Conservation (phyloP, 495 filamentous ascomycete genomes). For the Hypomontagnella submonticulosa region DNA sequence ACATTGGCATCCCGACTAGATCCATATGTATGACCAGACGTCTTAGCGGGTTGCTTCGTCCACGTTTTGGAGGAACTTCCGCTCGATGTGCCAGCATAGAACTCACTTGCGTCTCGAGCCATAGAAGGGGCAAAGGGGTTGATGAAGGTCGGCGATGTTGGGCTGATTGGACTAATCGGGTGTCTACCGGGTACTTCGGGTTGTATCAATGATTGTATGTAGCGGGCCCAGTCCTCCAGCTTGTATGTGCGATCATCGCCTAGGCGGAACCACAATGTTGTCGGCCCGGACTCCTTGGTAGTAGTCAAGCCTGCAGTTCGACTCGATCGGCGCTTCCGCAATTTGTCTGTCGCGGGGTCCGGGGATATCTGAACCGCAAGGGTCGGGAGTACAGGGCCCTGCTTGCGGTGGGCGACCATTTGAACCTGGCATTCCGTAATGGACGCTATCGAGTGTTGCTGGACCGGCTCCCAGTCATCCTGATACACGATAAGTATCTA, state of each 20-base stretch:
- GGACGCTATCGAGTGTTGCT: conserved; percentile 60
- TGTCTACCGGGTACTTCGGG: conserved; percentile 47
- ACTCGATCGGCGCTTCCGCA: conserved; percentile 67
- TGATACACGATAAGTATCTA: conserved; percentile 44
- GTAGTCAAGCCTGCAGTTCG: conserved; percentile 61
- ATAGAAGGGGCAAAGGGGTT: conserved; percentile 55
- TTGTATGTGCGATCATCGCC: conserved; percentile 52
- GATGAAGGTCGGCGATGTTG: conserved; percentile 57
- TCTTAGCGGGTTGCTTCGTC: conserved; percentile 46
- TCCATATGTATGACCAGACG: conserved; percentile 47
- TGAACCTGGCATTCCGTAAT: conserved; percentile 65
- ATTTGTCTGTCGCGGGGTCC: conserved; percentile 61
- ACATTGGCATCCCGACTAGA: conserved; percentile 53
- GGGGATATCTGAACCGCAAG: conserved; percentile 62
- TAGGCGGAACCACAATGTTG: conserved; percentile 55
- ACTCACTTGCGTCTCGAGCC: conserved; percentile 49
- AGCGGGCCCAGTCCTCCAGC: conserved; percentile 59
- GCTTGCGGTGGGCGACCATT: conserved; percentile 64
- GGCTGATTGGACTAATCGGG: conserved; percentile 56
- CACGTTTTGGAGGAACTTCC: conserved; percentile 46
- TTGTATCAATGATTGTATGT: conserved; percentile 56
- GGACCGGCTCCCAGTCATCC: conserved; percentile 62
- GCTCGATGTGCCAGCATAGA: conserved; percentile 44
- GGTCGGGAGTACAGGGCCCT: conserved; percentile 60
- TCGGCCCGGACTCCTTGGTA: conserved; percentile 54